These are phyloP conservation scores for Aureobasidium leucospermi DNA, from an alignment of 2,329 filamentous ascomycete species.

Conservation along the genomic window DNA sequence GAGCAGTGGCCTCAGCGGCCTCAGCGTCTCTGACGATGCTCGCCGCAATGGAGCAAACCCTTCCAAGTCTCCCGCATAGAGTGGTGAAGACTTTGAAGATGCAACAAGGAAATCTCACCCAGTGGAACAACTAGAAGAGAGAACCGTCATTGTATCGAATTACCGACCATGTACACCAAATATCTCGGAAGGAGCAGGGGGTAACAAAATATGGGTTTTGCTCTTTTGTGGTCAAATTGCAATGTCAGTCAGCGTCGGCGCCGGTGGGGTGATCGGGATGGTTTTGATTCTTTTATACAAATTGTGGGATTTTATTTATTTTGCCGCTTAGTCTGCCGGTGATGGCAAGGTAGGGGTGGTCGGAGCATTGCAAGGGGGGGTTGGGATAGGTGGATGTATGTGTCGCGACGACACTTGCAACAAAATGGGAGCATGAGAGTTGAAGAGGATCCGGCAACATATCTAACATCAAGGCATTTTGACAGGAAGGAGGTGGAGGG, in stretches of 20 bases:
- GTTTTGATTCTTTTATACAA: constrained; percentile 10
- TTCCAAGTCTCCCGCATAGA: constrained; percentile 16
- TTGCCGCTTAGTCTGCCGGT: background rate
- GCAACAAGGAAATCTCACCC: background rate
- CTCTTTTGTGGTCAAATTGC: constrained; percentile 10
- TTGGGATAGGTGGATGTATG: background rate
- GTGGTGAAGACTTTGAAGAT: background rate
- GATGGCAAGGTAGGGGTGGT: constrained; percentile 2
- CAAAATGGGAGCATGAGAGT: too few relatives aligned
- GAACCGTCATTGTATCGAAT: constrained; percentile 6
- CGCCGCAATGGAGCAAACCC: constrained; percentile 33
- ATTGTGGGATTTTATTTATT: constrained; percentile 5
- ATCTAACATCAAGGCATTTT: too few relatives aligned
- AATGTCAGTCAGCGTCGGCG: constrained; percentile 14
- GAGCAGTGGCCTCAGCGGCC: constrained; percentile 61
- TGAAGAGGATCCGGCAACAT: too few relatives aligned
- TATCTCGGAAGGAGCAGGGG: constrained; percentile 1
- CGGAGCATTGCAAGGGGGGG: background rate
- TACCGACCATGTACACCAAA: constrained; percentile 10
- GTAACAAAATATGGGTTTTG: background rate
- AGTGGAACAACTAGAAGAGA: background rate
- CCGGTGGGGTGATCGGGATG: constrained; percentile 11
- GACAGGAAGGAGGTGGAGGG: too few relatives aligned
- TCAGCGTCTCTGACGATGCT: constrained; percentile 54
- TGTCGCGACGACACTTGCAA: too few relatives aligned